Conservation (phyloP, 108 stramenopile genomes). For the Cylindrotheca closterium region DNA sequence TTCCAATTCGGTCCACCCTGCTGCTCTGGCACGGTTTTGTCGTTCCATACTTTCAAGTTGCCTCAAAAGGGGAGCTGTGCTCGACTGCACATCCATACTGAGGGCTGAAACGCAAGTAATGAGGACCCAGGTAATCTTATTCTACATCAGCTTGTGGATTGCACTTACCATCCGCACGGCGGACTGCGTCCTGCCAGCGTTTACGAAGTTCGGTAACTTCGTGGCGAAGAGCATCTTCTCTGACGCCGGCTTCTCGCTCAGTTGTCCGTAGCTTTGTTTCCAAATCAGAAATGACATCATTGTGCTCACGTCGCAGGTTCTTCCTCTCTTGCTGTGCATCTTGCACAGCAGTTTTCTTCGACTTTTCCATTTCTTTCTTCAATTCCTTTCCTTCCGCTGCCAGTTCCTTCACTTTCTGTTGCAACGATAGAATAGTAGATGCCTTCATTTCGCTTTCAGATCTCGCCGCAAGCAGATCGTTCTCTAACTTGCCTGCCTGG, state of each 20-base stretch:
- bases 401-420: conserved; percentile 71
- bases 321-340: conserved; percentile 61
- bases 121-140: too few species aligned
- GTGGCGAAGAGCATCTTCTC: conserved; percentile 83
- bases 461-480: conserved; percentile 41
- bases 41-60: conserved; percentile 82
- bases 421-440: conserved; percentile 52
- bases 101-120: conserved; percentile 44
- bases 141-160: too few species aligned
- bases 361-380: conserved; percentile 49
- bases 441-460: conserved; percentile 66
- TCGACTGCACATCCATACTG: conserved; percentile 81
- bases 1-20: conserved; percentile 73
- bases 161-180: conserved; percentile 73
- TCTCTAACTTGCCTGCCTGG: conserved; percentile 67
- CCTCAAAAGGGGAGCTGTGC: conserved; percentile 76
- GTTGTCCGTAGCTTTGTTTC: conserved; percentile 70
- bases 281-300: conserved; percentile 60
- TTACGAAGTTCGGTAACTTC: conserved; percentile 79
- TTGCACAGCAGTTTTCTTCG: conserved; percentile 46
- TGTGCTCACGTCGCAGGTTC: conserved; percentile 63
- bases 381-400: conserved; percentile 52
- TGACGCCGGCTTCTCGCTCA: conserved; percentile 71
- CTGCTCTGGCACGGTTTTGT: conserved; percentile 65
- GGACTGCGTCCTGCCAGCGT: conserved; percentile 86